phyloP scores from a whole-genome alignment of 1,284 basidiomycete species.

The Anthracocystis setariae region DNA sequence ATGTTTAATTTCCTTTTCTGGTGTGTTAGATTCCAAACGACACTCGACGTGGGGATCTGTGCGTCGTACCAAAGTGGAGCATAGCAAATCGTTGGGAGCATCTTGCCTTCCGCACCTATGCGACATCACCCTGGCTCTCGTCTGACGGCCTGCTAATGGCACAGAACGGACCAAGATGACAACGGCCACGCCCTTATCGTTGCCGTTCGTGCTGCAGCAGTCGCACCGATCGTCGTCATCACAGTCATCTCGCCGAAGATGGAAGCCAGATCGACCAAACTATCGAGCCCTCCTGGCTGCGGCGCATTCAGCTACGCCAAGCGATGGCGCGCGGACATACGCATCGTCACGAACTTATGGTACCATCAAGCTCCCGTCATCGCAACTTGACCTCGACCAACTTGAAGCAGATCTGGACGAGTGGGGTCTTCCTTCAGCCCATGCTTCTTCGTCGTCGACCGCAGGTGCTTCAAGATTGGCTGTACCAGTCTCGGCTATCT shows the following conservation, averaged over 20 bases:
- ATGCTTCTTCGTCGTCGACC: slow-evolving; percentile 1
- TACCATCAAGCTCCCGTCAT: not conserved
- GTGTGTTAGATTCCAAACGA: too few species aligned
- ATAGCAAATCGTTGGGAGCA: slow-evolving; percentile 2
- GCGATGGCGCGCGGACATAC: not conserved
- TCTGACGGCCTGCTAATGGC: not conserved
- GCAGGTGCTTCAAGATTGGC: slow-evolving; percentile 7
- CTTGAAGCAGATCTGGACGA: slow-evolving; percentile 27
- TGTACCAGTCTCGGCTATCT: slow-evolving; percentile 26
- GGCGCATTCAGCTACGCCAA: not conserved
- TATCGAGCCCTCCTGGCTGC: slow-evolving; percentile 30
- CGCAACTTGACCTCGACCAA: slow-evolving; percentile 13
- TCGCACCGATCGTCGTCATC: not conserved
- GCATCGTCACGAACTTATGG: slow-evolving; percentile 3
- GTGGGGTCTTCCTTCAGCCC: slow-evolving; percentile 30
- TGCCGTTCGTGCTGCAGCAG: slow-evolving; percentile 34
- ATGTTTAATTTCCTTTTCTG: not conserved
- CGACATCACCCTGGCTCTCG: not conserved
- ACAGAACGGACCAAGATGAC: slow-evolving; percentile 13
- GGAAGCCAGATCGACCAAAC: slow-evolving; percentile 33
- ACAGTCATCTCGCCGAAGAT: slow-evolving; percentile 11
- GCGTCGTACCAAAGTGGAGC: slow-evolving; percentile 8
- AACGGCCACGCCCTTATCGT: slow-evolving; percentile 27
- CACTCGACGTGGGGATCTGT: slow-evolving; percentile 11
- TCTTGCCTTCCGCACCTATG: not conserved